Evolutionary conservation across 2,329 filamentous ascomycete species (phyloP).

Genomic region (Epichloe aotearoae): DNA sequence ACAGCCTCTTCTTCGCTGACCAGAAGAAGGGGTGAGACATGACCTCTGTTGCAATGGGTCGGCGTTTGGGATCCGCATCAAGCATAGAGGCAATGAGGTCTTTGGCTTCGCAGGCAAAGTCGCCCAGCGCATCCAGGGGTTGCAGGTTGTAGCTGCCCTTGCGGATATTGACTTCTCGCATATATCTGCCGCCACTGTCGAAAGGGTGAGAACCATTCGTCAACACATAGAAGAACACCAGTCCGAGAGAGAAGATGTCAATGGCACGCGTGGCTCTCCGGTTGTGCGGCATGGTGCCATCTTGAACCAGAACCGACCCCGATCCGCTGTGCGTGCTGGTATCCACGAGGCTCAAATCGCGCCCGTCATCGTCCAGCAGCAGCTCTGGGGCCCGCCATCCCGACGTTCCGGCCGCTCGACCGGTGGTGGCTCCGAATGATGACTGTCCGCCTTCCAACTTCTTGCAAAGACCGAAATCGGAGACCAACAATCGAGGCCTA

Average conservation of each 20-base stretch:
- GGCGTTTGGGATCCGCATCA: conserved; percentile 34
- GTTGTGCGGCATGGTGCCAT: conserved; percentile 42
- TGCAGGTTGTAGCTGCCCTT: conserved; percentile 68
- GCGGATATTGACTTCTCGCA: conserved; percentile 94
- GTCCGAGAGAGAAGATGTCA: conserved; percentile 91
- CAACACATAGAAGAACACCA: conserved; percentile 98
- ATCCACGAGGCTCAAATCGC: conserved; percentile 33
- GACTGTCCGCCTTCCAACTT: conserved; percentile 91
- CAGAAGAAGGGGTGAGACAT: conserved; percentile 97
- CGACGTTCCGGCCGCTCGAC: conserved; percentile 82
- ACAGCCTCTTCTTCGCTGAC: conserved; percentile 74
- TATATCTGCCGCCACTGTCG: conserved; percentile 86
- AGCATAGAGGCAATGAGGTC: conserved; percentile 79
- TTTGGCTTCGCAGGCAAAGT: conserved; percentile 75
- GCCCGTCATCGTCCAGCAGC: conserved; percentile 63
- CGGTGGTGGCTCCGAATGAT: conserved; percentile 87
- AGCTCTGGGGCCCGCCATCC: conserved; percentile 96
- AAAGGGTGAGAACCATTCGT: conserved; percentile 88
- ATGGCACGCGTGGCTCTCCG: conserved; percentile 88
- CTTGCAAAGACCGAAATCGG: conserved; percentile 95
- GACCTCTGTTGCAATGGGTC: conserved; percentile 64
- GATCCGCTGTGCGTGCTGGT: conserved; percentile 47
- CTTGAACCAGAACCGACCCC: conserved; percentile 41
- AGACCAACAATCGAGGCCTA: conserved; percentile 77
- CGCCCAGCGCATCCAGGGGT: conserved; percentile 61